These are phyloP conservation scores for Gnetum montanum DNA, from an alignment of 75 land plant species.

Conservation along the genomic window DNA sequence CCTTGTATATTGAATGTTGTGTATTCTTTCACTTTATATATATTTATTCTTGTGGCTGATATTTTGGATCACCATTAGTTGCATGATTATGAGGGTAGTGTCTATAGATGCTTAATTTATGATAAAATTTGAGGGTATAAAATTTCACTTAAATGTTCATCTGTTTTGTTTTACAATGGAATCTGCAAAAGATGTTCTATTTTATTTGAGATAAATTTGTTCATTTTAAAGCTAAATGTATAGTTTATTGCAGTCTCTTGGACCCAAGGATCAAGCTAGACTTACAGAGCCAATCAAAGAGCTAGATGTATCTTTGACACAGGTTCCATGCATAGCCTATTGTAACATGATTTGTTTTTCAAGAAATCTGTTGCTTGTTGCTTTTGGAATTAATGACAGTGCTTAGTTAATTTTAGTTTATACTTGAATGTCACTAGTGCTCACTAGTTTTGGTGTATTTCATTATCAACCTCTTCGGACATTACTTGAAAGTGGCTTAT, in stretches of 20 bases:
- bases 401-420: not conserved
- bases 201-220: not conserved
- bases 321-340: no score
- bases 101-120: no score
- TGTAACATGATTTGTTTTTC: no score
- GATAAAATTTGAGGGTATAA: no score
- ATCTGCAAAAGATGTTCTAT: not conserved
- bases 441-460: not conserved
- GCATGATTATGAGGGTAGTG: no score
- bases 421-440: not conserved
- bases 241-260: slow-evolving; percentile 38
- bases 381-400: not conserved
- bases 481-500: not conserved
- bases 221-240: not conserved
- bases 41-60: slow-evolving; percentile 6
- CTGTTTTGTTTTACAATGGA: not conserved
- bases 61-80: no score
- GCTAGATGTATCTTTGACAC: slow-evolving; percentile 79
- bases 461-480: no score
- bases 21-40: not conserved
- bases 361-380: not conserved
- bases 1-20: not conserved
- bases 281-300: slow-evolving; percentile 83
- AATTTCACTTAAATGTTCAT: not conserved
- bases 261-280: slow-evolving; percentile 67